Evolutionary conservation across 2,329 filamentous ascomycete species (phyloP), one percentile per base, ranked within the genome.

Genomic region (Drechslerella stenobrocha): DNA sequence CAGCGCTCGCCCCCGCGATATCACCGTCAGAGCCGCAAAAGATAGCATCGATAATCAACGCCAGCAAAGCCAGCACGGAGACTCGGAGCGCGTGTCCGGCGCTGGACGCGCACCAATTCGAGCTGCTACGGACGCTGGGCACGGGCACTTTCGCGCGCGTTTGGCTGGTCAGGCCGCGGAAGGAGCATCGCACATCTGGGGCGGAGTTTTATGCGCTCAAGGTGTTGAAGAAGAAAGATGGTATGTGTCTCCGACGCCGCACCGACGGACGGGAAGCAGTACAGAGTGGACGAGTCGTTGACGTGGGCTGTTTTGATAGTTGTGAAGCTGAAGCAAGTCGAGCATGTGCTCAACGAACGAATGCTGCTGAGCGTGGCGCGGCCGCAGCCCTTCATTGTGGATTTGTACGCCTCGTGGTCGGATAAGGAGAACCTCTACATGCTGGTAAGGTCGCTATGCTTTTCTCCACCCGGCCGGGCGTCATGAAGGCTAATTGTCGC

Each of bases 261-360:
- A n/a, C n/a, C n/a, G n/a, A n/a, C n/a, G n/a, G n/a, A n/a, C n/a
- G n/a, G n/a, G n/a, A n/a, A n/a, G n/a, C n/a, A n/a, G n/a, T n/a
- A n/a, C n/a, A n/a, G n/a, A n/a, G n/a, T n/a, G n/a, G n/a, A n/a
- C 20, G 37, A 32, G 2, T 7, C 5, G 22, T 2, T n/a, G 26
- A 2, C 18, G 23, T n/a, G 22, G 20, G 30, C 3, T 28, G 32
- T 13, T 28, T 13, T 42, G 48, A 47, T 73, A 83, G 86, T 93
- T 44, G 87, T 93, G 75, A 86, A 86, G 70, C 82, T 92, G 61
- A 92, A 92, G 80, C 89, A 93, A 75, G 86, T 92, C 72, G 88
- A 92, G 77, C 89, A 93, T 76, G 88, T 92, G 56, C 86, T 87
- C 69, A 88, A 91, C 77, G 89, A 93, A 80, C 86, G 88, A 72